phyloP scores from a whole-genome alignment of 495 filamentous ascomycete genomes.

The Hypoxylon perforatum region DNA sequence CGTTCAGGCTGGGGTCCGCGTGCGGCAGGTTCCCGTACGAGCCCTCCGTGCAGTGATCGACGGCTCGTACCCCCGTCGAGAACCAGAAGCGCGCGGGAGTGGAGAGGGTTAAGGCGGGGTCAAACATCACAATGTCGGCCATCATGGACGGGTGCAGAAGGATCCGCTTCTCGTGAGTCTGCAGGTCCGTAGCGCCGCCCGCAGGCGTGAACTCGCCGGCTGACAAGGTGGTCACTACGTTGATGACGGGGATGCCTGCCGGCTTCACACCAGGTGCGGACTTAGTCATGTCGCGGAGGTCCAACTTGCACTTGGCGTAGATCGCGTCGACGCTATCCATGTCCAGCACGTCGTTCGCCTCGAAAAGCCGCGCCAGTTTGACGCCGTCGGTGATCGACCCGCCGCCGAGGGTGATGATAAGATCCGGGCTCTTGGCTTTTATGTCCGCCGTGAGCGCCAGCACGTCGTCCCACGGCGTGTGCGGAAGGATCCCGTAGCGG shows the following conservation, averaged over 20 bases:
- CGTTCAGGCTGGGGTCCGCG: constrained; percentile 47
- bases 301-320: constrained; percentile 42
- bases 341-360: constrained; percentile 59
- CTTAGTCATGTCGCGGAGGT: constrained; percentile 16
- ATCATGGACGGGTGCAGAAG: constrained; percentile 60
- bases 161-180: constrained; percentile 63
- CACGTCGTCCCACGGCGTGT: constrained; percentile 70
- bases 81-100: constrained; percentile 71
- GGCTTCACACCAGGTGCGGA: constrained; percentile 24
- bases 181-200: constrained; percentile 66
- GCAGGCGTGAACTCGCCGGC: constrained; percentile 70
- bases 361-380: constrained; percentile 64
- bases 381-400: constrained; percentile 71
- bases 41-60: constrained; percentile 74
- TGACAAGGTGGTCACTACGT: constrained; percentile 71
- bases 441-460: constrained; percentile 65
- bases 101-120: constrained; percentile 63
- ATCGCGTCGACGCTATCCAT: constrained; percentile 58
- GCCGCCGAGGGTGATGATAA: constrained; percentile 69
- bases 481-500: constrained; percentile 67
- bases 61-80: constrained; percentile 68
- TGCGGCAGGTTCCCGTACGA: constrained; percentile 56
- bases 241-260: constrained; percentile 65
- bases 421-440: constrained; percentile 60
- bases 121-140: constrained; percentile 67